phyloP scores from a whole-genome alignment of 192 early-diverging fungal genomes.

The Podila minutissima region DNA sequence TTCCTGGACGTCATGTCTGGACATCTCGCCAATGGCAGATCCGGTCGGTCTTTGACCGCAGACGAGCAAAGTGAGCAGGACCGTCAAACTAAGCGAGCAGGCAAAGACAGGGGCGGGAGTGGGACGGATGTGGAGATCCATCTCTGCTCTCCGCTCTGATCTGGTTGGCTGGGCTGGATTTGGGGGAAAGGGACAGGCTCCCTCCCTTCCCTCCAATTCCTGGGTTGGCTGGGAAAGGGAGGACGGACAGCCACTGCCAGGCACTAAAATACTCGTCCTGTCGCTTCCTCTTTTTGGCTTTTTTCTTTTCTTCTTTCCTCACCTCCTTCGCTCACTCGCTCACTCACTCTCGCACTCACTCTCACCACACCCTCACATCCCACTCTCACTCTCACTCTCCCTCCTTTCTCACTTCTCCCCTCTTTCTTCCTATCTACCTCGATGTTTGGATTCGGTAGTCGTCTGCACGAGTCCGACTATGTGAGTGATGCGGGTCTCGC shows the following conservation, averaged over 20 bases:
- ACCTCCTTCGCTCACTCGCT: slow-evolving; percentile 6
- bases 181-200: background rate
- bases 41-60: no score
- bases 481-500: slow-evolving; percentile 73
- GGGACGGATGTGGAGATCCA: no score
- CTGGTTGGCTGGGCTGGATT: background rate
- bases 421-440: background rate
- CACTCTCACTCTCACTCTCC: background rate
- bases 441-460: slow-evolving; percentile 50
- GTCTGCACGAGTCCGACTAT: slow-evolving; percentile 64
- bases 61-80: no score
- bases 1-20: no score
- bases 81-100: no score
- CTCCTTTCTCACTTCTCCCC: background rate
- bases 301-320: slow-evolving; percentile 10
- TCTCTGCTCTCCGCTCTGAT: background rate
- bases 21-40: no score
- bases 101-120: no score
- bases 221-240: no score
- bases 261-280: no score
- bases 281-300: slow-evolving; percentile 6
- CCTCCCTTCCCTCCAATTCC: no score
- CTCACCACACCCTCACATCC: background rate
- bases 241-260: no score
- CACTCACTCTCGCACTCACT: slow-evolving; percentile 1